A percentile compares a stretch with the other conserved stretches of the same genome.
Conservation (phyloP, 129 eudicot species). For the Tagetes erecta region DNA sequence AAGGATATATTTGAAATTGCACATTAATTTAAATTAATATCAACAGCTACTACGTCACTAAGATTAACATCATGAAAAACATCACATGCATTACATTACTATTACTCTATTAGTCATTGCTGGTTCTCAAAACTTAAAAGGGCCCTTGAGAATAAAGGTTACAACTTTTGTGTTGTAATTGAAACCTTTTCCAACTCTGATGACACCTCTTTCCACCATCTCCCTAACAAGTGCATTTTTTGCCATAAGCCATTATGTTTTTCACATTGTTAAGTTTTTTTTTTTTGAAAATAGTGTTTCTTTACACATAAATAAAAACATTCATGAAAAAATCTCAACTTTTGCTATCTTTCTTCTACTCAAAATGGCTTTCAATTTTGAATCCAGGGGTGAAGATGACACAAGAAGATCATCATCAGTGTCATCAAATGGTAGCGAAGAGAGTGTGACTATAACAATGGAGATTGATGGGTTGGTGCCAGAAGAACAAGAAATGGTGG, state of each 20-base stretch:
- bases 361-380: conserved; percentile 39
- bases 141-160: neutral
- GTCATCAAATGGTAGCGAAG: neutral
- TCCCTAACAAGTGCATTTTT: neutral
- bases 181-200: neutral
- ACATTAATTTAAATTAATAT: no score
- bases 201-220: neutral
- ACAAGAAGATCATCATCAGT: neutral
- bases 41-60: no score
- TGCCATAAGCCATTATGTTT: conserved; percentile 6
- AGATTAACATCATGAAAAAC: no score
- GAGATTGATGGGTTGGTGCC: conserved; percentile 35
- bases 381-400: conserved; percentile 17
- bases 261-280: neutral
- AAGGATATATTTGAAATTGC: no score
- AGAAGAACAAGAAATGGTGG: conserved; percentile 14
- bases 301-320: neutral
- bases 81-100: no score
- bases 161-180: neutral
- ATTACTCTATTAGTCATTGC: no score
- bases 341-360: conserved; percentile 7
- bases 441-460: neutral
- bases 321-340: conserved; percentile 35
- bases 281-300: neutral
- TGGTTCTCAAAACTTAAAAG: neutral